phyloP scores from a whole-genome alignment of 805 yeast species.

The Candida rishiriensis region DNA sequence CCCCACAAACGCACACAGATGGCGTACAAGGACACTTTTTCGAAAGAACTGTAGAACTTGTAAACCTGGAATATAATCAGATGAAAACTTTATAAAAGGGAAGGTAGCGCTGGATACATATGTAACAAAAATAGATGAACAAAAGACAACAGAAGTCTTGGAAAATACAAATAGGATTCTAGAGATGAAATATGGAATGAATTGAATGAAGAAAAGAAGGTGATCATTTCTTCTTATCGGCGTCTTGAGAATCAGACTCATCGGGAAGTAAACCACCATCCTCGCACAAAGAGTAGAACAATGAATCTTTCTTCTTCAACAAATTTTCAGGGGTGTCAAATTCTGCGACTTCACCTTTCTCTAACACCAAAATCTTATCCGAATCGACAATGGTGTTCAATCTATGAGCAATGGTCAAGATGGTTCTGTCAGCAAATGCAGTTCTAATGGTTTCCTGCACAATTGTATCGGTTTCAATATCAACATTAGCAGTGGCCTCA shows the following conservation, averaged over 20 bases:
- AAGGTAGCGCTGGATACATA: too few relatives aligned
- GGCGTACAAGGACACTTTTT: too few relatives aligned
- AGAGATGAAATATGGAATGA: too few relatives aligned
- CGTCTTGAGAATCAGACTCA: neutral
- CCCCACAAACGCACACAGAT: too few relatives aligned
- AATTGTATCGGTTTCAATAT: conserved; percentile 75
- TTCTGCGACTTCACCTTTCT: conserved; percentile 70
- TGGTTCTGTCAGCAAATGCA: conserved; percentile 72
- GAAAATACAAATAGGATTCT: too few relatives aligned
- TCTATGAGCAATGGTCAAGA: conserved; percentile 82
- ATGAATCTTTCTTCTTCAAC: conserved; percentile 58
- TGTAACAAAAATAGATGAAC: too few relatives aligned
- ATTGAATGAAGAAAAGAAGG: too few relatives aligned
- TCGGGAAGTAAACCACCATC: conserved; percentile 58
- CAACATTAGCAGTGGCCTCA: conserved; percentile 89
- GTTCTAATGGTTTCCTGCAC: conserved; percentile 74
- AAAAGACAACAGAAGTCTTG: too few relatives aligned
- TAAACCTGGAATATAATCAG: too few relatives aligned
- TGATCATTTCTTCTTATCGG: too few relatives aligned
- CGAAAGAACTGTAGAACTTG: too few relatives aligned
- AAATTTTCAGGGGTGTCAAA: conserved; percentile 69
- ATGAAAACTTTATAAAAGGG: too few relatives aligned
- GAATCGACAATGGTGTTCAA: conserved; percentile 79
- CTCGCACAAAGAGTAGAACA: conserved; percentile 76
- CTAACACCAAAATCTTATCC: conserved; percentile 71